Conservation (phyloP, 2,329 filamentous ascomycete species). For the Polytolypa hystricis region DNA sequence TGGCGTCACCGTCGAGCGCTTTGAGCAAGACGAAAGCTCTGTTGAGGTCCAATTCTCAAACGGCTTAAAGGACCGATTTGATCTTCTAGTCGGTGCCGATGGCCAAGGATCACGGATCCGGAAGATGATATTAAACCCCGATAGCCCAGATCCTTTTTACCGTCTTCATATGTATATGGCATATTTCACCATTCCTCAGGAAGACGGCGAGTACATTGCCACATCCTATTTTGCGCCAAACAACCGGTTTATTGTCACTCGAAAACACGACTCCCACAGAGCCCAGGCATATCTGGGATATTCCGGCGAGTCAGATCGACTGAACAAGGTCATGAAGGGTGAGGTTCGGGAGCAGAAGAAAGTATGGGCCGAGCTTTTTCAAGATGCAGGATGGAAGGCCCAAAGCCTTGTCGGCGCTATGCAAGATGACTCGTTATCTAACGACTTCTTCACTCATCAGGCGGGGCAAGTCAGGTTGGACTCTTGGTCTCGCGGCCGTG, state of each 20-base stretch:
- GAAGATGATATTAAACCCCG: conserved; percentile 13
- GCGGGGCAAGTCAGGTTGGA: conserved; percentile 36
- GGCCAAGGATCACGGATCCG: conserved; percentile 18
- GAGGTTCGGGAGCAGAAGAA: not conserved
- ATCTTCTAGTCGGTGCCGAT: conserved; percentile 23
- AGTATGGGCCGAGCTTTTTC: not conserved
- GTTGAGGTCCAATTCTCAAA: conserved; percentile 18
- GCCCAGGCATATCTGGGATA: conserved; percentile 32
- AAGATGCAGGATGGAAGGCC: not conserved
- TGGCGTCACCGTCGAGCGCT: conserved; percentile 18
- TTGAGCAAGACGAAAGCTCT: conserved; percentile 14
- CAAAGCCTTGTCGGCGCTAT: not conserved
- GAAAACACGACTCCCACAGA: conserved; percentile 28
- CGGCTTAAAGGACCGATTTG: conserved; percentile 14
- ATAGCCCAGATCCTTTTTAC: conserved; percentile 13
- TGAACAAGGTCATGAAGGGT: not conserved
- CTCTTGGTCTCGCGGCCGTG: conserved; percentile 36
- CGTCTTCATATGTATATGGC: conserved; percentile 20
- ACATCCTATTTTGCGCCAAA: conserved; percentile 11
- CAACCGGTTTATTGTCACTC: conserved; percentile 30
- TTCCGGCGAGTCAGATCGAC: conserved; percentile 10
- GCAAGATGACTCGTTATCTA: too few relatives aligned
- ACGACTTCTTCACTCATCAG: conserved; percentile 14
- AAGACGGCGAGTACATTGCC: not conserved
- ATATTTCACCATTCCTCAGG: conserved; percentile 28